Conservation (phyloP, 2,329 filamentous ascomycete genomes). For the Ceratocystis destructans region DNA sequence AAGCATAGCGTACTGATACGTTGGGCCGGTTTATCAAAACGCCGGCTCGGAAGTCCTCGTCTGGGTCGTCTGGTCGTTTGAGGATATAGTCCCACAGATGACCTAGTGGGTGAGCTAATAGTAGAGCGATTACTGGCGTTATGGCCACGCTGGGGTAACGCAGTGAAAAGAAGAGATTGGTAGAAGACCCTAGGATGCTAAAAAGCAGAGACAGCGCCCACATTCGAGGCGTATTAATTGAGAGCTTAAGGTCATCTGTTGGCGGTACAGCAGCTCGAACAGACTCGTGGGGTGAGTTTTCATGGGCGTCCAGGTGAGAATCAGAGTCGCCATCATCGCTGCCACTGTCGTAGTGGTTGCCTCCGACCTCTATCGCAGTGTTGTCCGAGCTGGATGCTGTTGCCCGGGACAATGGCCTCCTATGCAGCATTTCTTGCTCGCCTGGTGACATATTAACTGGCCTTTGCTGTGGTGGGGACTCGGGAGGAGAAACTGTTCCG, state of each 20-base stretch:
- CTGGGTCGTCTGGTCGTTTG: slow-evolving; percentile 45
- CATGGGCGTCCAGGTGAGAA: slow-evolving; percentile 34
- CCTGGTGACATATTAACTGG: background rate
- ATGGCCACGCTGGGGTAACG: slow-evolving; percentile 84
- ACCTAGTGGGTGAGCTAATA: slow-evolving; percentile 73
- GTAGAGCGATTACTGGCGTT: slow-evolving; percentile 72
- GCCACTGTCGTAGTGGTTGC: slow-evolving; percentile 23
- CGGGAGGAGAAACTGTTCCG: slow-evolving; percentile 15
- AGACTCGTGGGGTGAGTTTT: slow-evolving; percentile 64
- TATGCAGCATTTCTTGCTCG: background rate
- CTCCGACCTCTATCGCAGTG: slow-evolving; percentile 8
- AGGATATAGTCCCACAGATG: slow-evolving; percentile 62
- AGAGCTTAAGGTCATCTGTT: slow-evolving; percentile 61
- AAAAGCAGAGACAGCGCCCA: slow-evolving; percentile 71
- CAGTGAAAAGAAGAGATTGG: slow-evolving; percentile 78
- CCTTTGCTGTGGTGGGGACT: slow-evolving; percentile 14
- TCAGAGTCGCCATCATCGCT: slow-evolving; percentile 28
- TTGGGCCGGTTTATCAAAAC: slow-evolving; percentile 23
- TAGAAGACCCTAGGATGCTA: slow-evolving; percentile 66
- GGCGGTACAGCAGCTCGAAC: slow-evolving; percentile 68
- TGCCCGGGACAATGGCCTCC: background rate
- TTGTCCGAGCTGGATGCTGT: background rate
- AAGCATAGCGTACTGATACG: slow-evolving; percentile 15
- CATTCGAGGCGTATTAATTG: slow-evolving; percentile 79
- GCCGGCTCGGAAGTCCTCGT: slow-evolving; percentile 39